These are phyloP conservation scores for Fusarium fracticaudum DNA, from an alignment of 2,329 filamentous ascomycete genomes.

Conservation along the genomic window DNA sequence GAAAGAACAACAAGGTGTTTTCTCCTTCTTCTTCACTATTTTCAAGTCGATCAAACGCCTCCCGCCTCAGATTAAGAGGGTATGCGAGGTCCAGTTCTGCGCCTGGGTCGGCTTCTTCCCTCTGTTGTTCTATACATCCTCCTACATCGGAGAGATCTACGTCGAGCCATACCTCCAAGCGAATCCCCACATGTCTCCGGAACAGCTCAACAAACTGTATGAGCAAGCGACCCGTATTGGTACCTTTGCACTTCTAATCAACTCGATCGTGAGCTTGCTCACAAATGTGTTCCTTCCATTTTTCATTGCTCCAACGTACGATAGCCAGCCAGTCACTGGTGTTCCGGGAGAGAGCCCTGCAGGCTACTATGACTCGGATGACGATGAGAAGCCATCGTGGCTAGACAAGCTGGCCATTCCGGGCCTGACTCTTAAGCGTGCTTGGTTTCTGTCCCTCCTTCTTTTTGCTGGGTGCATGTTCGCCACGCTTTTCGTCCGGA, in stretches of 20 bases:
- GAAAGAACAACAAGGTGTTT: constrained; percentile 69
- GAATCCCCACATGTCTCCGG: constrained; percentile 80
- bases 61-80: constrained; percentile 82
- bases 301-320: constrained; percentile 84
- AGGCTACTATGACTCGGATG: constrained; percentile 45
- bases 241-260: constrained; percentile 88
- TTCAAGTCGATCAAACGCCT: constrained; percentile 80
- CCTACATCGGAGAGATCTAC: constrained; percentile 93
- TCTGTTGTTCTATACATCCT: constrained; percentile 94
- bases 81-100: constrained; percentile 84
- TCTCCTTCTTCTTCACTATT: constrained; percentile 83
- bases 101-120: constrained; percentile 98
- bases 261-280: constrained; percentile 83
- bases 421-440: constrained; percentile 84
- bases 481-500: constrained; percentile 80
- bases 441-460: constrained; percentile 88
- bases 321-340: constrained; percentile 52
- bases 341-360: constrained; percentile 46
- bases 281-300: constrained; percentile 88
- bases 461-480: constrained; percentile 86
- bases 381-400: constrained; percentile 51
- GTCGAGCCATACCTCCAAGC: constrained; percentile 81
- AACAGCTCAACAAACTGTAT: constrained; percentile 82
- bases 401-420: constrained; percentile 77
- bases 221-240: constrained; percentile 87